Evolutionary conservation across 805 yeast species (phyloP).

Genomic region (Candida coleopterorum): DNA sequence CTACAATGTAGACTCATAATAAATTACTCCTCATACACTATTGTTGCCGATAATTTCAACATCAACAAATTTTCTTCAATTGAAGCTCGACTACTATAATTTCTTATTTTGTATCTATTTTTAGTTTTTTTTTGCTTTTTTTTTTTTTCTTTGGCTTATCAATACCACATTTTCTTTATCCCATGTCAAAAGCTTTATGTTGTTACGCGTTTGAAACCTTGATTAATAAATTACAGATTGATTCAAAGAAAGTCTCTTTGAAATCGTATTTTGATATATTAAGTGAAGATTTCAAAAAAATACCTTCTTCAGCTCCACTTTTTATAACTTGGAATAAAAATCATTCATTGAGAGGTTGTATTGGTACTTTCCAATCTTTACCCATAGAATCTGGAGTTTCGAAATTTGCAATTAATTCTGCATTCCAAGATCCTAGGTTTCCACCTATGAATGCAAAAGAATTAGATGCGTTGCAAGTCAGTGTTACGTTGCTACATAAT

Average conservation of each 20-base stretch:
- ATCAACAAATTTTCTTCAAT: too few relatives aligned
- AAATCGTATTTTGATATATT: conserved; percentile 11
- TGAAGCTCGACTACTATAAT: too few relatives aligned
- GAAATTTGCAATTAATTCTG: conserved; percentile 56
- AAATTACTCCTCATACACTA: too few relatives aligned
- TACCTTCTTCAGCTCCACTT: conserved; percentile 46
- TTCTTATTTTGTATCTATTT: too few relatives aligned
- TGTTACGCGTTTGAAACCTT: conserved; percentile 35
- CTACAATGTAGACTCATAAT: too few relatives aligned
- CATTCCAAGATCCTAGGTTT: conserved; percentile 77
- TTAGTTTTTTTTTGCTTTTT: too few relatives aligned
- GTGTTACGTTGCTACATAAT: conserved; percentile 62
- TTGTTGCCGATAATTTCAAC: too few relatives aligned
- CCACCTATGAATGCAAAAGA: conserved; percentile 56
- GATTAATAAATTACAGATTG: conserved; percentile 16
- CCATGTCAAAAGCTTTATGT: conserved; percentile 35
- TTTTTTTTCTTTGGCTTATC: background rate
- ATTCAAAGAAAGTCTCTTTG: conserved; percentile 13
- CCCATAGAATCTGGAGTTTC: conserved; percentile 54
- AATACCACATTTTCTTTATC: background rate
- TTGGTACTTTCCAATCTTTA: conserved; percentile 73
- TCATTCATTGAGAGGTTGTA: conserved; percentile 74
- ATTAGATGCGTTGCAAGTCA: conserved; percentile 44
- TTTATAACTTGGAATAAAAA: conserved; percentile 83
- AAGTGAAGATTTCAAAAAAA: conserved; percentile 8